These are phyloP conservation scores for Taxawa tesnikishii DNA, from an alignment of 2,329 filamentous ascomycete species.

Conservation along the genomic window DNA sequence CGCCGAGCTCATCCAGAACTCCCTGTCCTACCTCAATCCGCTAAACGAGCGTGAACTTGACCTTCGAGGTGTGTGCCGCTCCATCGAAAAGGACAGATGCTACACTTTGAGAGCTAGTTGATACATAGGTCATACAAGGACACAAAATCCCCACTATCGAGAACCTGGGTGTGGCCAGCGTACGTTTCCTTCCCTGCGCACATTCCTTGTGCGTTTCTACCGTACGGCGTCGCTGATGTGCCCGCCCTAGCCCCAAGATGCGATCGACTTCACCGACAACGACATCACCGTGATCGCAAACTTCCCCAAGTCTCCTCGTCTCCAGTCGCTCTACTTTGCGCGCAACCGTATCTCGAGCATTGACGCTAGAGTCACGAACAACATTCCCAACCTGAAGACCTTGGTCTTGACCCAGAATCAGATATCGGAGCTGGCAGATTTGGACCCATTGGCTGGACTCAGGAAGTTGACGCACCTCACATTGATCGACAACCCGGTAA, in stretches of 20 bases:
- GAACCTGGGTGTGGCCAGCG: constrained; percentile 89
- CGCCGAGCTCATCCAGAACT: constrained; percentile 83
- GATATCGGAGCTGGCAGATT: constrained; percentile 69
- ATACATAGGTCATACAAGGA: constrained; percentile 48
- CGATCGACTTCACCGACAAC: constrained; percentile 97
- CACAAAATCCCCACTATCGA: constrained; percentile 96
- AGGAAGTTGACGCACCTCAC: constrained; percentile 64
- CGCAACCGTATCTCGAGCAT: constrained; percentile 79
- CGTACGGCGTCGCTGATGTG: no score
- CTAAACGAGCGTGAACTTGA: constrained; percentile 98
- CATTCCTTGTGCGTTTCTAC: no score
- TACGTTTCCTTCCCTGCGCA: constrained; percentile 41
- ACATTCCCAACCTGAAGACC: constrained; percentile 70
- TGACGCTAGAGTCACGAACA: constrained; percentile 59
- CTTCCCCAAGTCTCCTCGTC: constrained; percentile 80
- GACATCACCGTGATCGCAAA: constrained; percentile 83
- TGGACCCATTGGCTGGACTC: constrained; percentile 67
- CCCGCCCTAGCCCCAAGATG: constrained; percentile 91
- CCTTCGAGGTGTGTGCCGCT: constrained; percentile 77
- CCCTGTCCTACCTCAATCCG: constrained; percentile 96
- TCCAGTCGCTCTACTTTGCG: constrained; percentile 77
- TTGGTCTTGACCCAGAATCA: constrained; percentile 77
- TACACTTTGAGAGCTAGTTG: constrained; percentile 54
- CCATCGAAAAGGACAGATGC: constrained; percentile 81
- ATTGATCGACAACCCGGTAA: constrained; percentile 76